phyloP scores from a whole-genome alignment of 1,284 basidiomycete species.

The Tranzscheliella williamsii region DNA sequence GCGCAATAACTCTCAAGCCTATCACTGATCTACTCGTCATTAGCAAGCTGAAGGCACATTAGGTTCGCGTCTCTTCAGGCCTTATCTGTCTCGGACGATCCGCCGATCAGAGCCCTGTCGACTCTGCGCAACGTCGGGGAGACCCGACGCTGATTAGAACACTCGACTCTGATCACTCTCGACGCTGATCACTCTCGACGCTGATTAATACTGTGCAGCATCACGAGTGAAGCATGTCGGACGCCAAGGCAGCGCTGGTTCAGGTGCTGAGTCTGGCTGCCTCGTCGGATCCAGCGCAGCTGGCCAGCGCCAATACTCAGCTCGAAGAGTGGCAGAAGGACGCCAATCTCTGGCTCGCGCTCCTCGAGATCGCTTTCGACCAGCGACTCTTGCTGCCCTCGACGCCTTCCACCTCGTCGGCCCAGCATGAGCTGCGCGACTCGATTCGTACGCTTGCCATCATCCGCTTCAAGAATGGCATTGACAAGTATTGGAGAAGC shows the following conservation, averaged over 20 bases:
- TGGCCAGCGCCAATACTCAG: conserved; percentile 30
- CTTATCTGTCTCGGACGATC: neutral
- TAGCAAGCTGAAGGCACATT: too few species aligned
- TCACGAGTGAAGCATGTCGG: conserved; percentile 19
- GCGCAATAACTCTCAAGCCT: too few species aligned
- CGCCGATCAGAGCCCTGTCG: too few species aligned
- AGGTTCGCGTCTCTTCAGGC: too few species aligned
- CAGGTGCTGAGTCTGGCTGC: conserved; percentile 37
- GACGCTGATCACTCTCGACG: too few species aligned
- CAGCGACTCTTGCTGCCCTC: conserved; percentile 6
- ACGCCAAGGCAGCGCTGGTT: conserved; percentile 20
- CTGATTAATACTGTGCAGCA: too few species aligned
- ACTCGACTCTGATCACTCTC: neutral
- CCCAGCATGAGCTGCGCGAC: conserved; percentile 10
- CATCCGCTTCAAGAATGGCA: conserved; percentile 60
- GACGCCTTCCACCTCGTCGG: conserved; percentile 2
- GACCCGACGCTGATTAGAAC: neutral
- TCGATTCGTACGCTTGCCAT: conserved; percentile 49
- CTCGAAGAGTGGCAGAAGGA: conserved; percentile 48
- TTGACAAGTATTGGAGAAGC: conserved; percentile 56
- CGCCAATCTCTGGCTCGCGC: conserved; percentile 44
- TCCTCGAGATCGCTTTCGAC: conserved; percentile 52
- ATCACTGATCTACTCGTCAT: too few species aligned
- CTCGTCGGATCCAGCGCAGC: conserved; percentile 17
- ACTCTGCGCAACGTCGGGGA: too few species aligned